These are phyloP conservation scores for Solanum stenotomum DNA, from an alignment of 257 asterid genomes.

Conservation along the genomic window DNA sequence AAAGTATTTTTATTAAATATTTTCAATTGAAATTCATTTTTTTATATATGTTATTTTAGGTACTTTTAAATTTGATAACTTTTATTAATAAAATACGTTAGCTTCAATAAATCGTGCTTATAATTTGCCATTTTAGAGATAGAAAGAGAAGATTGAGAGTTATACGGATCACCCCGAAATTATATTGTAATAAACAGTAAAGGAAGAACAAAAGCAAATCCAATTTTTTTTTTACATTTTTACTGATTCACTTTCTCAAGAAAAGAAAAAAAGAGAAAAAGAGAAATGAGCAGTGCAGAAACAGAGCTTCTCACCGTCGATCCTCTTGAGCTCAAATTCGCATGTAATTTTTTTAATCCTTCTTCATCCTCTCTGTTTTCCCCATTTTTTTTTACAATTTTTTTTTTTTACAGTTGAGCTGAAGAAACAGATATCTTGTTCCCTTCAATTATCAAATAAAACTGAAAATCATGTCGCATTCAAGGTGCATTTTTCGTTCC, in stretches of 20 bases:
- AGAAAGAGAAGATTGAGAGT: not conserved
- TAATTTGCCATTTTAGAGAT: not conserved
- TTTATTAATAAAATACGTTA: no score
- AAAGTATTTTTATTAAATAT: no score
- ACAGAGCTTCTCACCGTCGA: conserved; percentile 52
- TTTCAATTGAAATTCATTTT: no score
- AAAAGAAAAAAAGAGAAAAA: not conserved
- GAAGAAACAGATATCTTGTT: conserved; percentile 77
- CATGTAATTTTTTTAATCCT: conserved; percentile 22
- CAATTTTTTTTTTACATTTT: not conserved
- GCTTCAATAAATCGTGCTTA: not conserved
- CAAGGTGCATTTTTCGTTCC: conserved; percentile 29
- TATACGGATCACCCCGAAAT: conserved; percentile 23
- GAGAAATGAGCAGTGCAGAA: conserved; percentile 43
- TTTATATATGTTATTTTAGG: no score
- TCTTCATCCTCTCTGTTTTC: not conserved
- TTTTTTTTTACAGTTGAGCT: conserved; percentile 41
- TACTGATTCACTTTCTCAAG: not conserved
- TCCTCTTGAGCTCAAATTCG: conserved; percentile 58
- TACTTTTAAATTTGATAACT: no score
- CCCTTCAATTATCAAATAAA: conserved; percentile 57
- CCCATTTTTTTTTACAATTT: not conserved
- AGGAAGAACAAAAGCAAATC: not conserved
- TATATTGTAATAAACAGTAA: not conserved
- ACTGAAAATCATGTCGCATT: conserved; percentile 64